These are phyloP conservation scores for Chrysanthemum lavandulifolium DNA, from an alignment of 129 eudicot species.

Conservation along the genomic window DNA sequence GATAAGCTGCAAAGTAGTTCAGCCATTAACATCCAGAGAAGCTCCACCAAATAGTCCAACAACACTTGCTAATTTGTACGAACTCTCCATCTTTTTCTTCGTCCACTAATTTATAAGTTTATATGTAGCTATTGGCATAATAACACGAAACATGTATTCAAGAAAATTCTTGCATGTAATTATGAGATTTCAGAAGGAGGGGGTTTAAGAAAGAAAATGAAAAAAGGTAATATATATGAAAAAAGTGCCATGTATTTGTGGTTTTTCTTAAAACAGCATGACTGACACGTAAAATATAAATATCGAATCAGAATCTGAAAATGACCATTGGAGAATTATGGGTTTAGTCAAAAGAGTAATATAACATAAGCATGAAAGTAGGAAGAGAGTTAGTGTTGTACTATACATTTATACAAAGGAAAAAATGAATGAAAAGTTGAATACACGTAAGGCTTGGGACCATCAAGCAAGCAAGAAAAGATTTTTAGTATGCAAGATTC, in stretches of 20 bases:
- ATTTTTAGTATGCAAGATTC: conserved; percentile 34
- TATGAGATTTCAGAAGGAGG: conserved; percentile 29
- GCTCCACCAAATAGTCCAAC: conserved; percentile 9
- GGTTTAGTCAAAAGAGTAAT: conserved; percentile 52
- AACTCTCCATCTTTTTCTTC: conserved; percentile 8
- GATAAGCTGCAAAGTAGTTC: conserved; percentile 25
- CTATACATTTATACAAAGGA: conserved; percentile 13
- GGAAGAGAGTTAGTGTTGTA: conserved; percentile 24
- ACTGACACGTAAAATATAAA: conserved; percentile 22
- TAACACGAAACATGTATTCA: conserved; percentile 4
- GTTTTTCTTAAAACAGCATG: conserved; percentile 19
- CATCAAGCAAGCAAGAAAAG: conserved; percentile 35
- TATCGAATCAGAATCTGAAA: conserved; percentile 17
- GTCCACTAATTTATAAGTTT: conserved; percentile 5
- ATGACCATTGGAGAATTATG: conserved; percentile 34
- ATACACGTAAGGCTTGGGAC: conserved; percentile 29
- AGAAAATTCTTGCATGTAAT: conserved; percentile 32
- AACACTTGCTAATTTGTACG: neutral
- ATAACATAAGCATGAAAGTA: conserved; percentile 33
- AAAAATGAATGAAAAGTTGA: conserved; percentile 23
- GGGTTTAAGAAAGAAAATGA: neutral
- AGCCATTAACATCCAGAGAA: conserved; percentile 13
- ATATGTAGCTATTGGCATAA: conserved; percentile 20
- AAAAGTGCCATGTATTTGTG: conserved; percentile 19
- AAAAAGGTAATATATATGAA: neutral